A percentile compares a stretch with the other conserved stretches of the same genome.
phyloP scores from a whole-genome alignment of 345 rosid genomes.

The Salix suchowensis region DNA sequence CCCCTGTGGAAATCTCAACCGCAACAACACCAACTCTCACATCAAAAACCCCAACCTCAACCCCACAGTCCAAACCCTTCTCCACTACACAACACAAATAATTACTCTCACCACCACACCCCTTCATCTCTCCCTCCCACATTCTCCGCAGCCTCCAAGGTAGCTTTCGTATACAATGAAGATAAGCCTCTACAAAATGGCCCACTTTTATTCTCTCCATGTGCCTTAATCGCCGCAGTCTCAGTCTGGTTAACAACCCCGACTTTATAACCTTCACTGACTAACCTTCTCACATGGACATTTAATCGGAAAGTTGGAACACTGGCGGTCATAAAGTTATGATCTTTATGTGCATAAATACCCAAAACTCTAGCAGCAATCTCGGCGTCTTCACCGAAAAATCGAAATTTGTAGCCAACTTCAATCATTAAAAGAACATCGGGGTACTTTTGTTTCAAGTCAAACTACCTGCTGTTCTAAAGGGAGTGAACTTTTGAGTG shows the following conservation, averaged over 20 bases:
- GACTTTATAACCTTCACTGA: conserved; percentile 76
- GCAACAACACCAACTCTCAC: conserved; percentile 74
- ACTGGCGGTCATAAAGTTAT: conserved; percentile 78
- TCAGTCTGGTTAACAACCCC: conserved; percentile 98
- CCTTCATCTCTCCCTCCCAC: conserved; percentile 64
- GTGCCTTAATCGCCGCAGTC: conserved; percentile 88
- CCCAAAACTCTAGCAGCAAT: conserved; percentile 72
- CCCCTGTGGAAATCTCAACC: conserved; percentile 87
- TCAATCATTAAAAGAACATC: conserved; percentile 87
- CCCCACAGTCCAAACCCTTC: conserved; percentile 26
- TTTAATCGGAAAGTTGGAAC: conserved; percentile 83
- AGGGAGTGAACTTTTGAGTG: conserved; percentile 67
- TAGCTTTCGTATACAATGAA: conserved; percentile 82
- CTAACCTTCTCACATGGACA: conserved; percentile 79
- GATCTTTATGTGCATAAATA: conserved; percentile 76
- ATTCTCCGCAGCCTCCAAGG: conserved; percentile 85
- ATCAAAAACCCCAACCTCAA: conserved; percentile 32
- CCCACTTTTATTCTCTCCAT: conserved; percentile 50
- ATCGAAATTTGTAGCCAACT: conserved; percentile 87
- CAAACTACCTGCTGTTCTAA: conserved; percentile 77
- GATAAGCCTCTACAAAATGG: conserved; percentile 83
- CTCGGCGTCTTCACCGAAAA: conserved; percentile 89
- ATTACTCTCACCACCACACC: conserved; percentile 58
- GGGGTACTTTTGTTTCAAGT: conserved; percentile 55
- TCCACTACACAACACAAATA: conserved; percentile 82